Evolutionary conservation across 768 basidiomycete genomes (phyloP), one percentile per base, ranked within the genome.

Genomic region (Rhodosporidiobolus odoratus): DNA sequence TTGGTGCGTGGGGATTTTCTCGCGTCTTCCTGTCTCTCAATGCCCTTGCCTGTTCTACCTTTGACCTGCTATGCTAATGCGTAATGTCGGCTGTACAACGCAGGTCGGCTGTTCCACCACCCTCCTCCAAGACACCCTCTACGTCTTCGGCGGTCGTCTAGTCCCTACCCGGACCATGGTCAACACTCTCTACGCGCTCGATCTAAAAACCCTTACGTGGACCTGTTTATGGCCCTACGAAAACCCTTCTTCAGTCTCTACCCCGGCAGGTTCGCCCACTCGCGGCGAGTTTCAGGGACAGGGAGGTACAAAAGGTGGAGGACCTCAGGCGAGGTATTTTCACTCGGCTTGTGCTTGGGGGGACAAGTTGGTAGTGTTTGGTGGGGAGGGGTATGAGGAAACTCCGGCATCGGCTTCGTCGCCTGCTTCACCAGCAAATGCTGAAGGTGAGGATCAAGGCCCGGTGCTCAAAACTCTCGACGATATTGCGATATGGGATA

Each of bases 401-500:
- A 2, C 52, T 23, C 30, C 41, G 34, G 23, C 27, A 13, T 16
- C 43, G 0, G 9, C 38, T 1, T 13, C 41, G 25, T 35, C n/a
- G 41, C 5, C 38, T 25, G 27, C 17, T 4, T 23, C n/a, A 16
- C 37, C 25, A 2, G 2, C 21, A 8, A 25, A 53, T 25, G 40
- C 38, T 4, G 35, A 64, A 45, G 43, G 21, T n/a, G 35, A 25
- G 21, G 58, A 68, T 32, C 48, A 63, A 23, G 38, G 32, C 34
- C 37, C 56, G 6, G 43, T 56, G 34, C 54, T 72, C 5, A 19
- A 53, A 34, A 71, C 66, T 30, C 57, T 70, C 34, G 52, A 38
- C 77, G 96, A 97, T 78, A 87, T 97, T 52, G 89, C 90, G 71
- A 86, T 96, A 77, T 93, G 91, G 79, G 88, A 96, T 80, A 83